These are phyloP conservation scores for Chloropicon primus DNA, from an alignment of 139 green algal species.

Conservation along the genomic window DNA sequence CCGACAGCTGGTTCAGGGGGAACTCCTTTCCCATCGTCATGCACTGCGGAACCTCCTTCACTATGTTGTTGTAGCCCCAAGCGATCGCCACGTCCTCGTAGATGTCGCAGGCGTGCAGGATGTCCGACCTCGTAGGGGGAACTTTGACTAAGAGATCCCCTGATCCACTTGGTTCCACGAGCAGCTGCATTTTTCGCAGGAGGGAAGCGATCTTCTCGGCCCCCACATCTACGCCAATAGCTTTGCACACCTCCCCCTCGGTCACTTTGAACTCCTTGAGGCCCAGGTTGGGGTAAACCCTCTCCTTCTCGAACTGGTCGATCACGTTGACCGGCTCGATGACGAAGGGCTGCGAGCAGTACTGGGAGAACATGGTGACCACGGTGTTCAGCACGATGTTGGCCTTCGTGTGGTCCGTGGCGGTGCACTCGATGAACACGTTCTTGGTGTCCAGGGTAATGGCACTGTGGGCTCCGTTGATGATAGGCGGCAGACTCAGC, in stretches of 20 bases:
- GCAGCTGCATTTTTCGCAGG: slow-evolving; percentile 78
- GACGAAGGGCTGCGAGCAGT: slow-evolving; percentile 69
- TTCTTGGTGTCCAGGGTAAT: slow-evolving; percentile 80
- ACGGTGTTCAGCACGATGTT: slow-evolving; percentile 75
- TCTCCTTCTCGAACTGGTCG: slow-evolving; percentile 29
- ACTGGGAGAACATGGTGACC: slow-evolving; percentile 53
- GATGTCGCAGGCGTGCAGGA: slow-evolving; percentile 91
- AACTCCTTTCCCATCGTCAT: slow-evolving; percentile 64
- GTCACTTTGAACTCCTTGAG: slow-evolving; percentile 43
- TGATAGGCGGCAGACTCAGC: slow-evolving; percentile 92
- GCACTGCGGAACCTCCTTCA: slow-evolving; percentile 39
- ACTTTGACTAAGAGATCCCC: slow-evolving; percentile 22
- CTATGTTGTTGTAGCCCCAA: slow-evolving; percentile 95
- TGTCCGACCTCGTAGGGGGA: slow-evolving; percentile 77
- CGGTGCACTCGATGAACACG: slow-evolving; percentile 98
- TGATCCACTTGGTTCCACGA: slow-evolving; percentile 11
- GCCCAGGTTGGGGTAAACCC: slow-evolving; percentile 66
- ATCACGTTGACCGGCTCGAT: slow-evolving; percentile 91
- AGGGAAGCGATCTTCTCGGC: slow-evolving; percentile 38
- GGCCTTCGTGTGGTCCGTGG: slow-evolving; percentile 92
- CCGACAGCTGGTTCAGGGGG: slow-evolving; percentile 77
- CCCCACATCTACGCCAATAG: slow-evolving; percentile 53
- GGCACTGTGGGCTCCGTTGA: slow-evolving; percentile 88
- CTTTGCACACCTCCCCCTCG: slow-evolving; percentile 64
- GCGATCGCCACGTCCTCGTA: slow-evolving; percentile 97